A percentile compares a stretch with the other conserved stretches of the same genome.
Evolutionary conservation across 176 grass and related monocot genomes (phyloP).

Genomic region (Carex scoparia): DNA sequence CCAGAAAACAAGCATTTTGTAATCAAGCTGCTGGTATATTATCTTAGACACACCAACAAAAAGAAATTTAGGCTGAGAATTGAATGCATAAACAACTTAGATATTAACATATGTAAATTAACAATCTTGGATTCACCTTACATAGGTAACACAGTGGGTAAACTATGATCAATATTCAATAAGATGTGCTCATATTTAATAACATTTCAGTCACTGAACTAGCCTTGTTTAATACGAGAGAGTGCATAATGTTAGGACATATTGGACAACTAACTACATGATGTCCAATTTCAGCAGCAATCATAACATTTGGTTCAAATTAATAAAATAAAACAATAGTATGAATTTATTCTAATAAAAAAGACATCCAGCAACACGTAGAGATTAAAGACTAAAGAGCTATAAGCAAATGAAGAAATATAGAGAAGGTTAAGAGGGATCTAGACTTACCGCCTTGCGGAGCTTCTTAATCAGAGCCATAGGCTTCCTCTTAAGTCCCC

Average conservation of each 20-base stretch:
- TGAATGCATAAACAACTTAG: background rate
- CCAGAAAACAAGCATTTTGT: background rate
- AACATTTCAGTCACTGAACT: background rate
- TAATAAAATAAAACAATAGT: background rate
- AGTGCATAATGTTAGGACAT: background rate
- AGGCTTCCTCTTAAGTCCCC: constrained; percentile 97
- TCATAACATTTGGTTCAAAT: background rate
- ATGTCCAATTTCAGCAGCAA: background rate
- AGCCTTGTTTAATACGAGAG: background rate
- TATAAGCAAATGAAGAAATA: background rate
- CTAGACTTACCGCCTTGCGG: constrained; percentile 75
- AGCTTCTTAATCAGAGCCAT: constrained; percentile 96
- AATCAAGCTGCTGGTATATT: background rate
- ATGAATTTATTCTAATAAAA: background rate
- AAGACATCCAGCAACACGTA: background rate
- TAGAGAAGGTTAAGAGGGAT: background rate
- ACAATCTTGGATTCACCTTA: background rate
- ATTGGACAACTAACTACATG: too few species aligned
- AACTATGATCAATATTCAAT: background rate
- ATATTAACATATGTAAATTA: too few species aligned
- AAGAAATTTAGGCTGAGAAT: too few species aligned
- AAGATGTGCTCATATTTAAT: background rate
- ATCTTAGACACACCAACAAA: background rate
- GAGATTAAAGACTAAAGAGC: background rate
- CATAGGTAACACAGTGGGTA: background rate